Evolutionary conservation across 2,329 filamentous ascomycete genomes (phyloP), one percentile per base, ranked within the genome.

Genomic region (Venturia aucupariae): DNA sequence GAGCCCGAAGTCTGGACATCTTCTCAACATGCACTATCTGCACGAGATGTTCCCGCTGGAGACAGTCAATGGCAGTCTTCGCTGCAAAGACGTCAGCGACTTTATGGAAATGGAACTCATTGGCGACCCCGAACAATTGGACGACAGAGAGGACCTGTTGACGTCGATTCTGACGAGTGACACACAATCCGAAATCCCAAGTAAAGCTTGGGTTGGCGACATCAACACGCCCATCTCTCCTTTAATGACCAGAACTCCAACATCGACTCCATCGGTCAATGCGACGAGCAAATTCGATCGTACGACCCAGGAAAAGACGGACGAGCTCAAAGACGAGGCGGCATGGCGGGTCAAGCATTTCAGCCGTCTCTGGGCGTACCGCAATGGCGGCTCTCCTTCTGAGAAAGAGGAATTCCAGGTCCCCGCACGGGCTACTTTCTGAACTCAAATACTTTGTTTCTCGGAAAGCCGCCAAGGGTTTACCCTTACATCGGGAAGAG

Each of bases 301-400:
- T n/a, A 17, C 51, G 4, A 27, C n/a, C 22, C 27, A 55, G 13
- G 51, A 35, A 42, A 22, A 24, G 39, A 64, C 24, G 27, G 46
- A 44, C 22, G 19, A 65, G 35, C 44, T 19, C 24, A 22, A 24
- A 55, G 59, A 55, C 8, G 32, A 54, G 19, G 24, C 38, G 10
- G 30, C 32, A 17, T 77, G 84, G 51, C 82, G 77, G 70, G 84
- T 87, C 5, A 86, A 81, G 72, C 81, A 87, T 63, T 73, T 87
- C 54, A 86, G 84, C 69, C 78, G 85, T 57, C 72, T 88, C 30
- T 87, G 85, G 85, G 76, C 80, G 66, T 87, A 87, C 69, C 76
- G 84, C 61, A 86, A 87, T 69, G 85, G 85, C 1, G 75, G 71
- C 64, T 82, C 78, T 54, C 84, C 85, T 0, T 69, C 76, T 4